A percentile compares a stretch with the other conserved stretches of the same genome.
Evolutionary conservation across 768 basidiomycete species (phyloP).

Genomic region (Naganishia onofrii): DNA sequence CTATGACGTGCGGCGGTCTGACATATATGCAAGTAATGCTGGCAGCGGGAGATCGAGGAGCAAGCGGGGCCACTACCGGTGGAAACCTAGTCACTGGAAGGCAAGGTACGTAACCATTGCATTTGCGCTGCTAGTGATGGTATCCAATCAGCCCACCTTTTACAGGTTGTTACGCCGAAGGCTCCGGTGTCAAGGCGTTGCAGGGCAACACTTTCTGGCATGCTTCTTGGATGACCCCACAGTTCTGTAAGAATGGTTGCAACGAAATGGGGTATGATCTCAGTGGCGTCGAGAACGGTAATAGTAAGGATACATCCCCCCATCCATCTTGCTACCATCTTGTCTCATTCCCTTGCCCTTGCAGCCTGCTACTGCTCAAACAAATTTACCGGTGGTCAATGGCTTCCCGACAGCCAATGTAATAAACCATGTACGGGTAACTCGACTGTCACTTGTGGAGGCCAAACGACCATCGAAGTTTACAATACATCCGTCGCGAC

Average conservation of each 20-base stretch:
- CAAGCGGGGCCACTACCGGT: not conserved
- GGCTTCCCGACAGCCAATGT: constrained; percentile 36
- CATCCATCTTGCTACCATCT: too few species aligned
- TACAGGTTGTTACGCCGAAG: constrained; percentile 35
- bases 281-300: constrained; percentile 21
- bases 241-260: constrained; percentile 36
- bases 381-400: constrained; percentile 26
- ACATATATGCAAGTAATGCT: constrained; percentile 9
- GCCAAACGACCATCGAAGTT: constrained; percentile 32
- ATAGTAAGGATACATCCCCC: not conserved
- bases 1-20: constrained; percentile 40
- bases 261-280: constrained; percentile 32
- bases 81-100: not conserved
- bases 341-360: constrained; percentile 16
- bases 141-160: constrained; percentile 33
- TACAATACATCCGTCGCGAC: constrained; percentile 32
- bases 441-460: constrained; percentile 35
- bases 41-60: constrained; percentile 4
- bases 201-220: constrained; percentile 16
- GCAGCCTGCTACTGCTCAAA: constrained; percentile 31
- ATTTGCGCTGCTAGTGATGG: not conserved
- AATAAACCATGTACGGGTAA: constrained; percentile 39
- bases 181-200: constrained; percentile 28
- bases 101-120: constrained; percentile 36
- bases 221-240: constrained; percentile 30